Base-by-base conservation (phyloP, 169 alveolate genomes). In the Toxoplasma gondii region DNA sequence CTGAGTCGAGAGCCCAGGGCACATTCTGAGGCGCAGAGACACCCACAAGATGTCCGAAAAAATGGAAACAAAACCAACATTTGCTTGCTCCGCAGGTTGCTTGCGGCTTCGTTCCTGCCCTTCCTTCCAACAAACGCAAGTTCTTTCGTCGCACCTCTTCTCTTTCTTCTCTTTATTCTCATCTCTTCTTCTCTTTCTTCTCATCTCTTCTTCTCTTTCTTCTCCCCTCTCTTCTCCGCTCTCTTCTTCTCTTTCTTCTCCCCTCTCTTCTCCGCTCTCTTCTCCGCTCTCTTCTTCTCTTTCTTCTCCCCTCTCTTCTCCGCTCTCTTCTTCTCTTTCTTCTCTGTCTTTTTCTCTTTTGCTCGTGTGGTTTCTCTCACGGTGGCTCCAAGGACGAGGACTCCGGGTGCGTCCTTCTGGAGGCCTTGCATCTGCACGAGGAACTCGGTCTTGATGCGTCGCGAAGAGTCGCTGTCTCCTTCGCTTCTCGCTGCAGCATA, bases 1-100 rank as follows among this genome's bases (percentile, higher is more conserved):
- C 99, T 78, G 99, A 97, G 91, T 99, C 99, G 91, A 99, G 97
- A 67, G 98, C 99, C 99, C 99, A 99, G 31, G 99, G 99, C 29
- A 98, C 94, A 93, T 98, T 98, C 96, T 95, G 95, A n/a, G 69
- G 78, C 5, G 49, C 31, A 53, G 70, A 90, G 29, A 34, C 87
- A 34, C 41, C 69, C 27, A 74, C 92, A 17, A 34, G 45, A 24
- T 39, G 44, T 19, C 24, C 36, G 34, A 69, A 78, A 39, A 4
- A 19, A 1, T 4, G 74, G 58, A 49, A 4, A 49, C 12, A 12
- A 49, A 49, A 49, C 58, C 58, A 12, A 4, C 22, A 49, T 7
- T 12, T 12, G 4, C 58, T 4, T 12, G 4, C 58, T 49, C 12
- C 12, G 22, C 58, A 12, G n/a, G 9, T 31, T 22, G 74, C 74